A percentile compares a stretch with the other conserved stretches of the same genome.
These are phyloP conservation scores for Dactylellina leptospora DNA, from an alignment of 2,329 filamentous ascomycete species.

Conservation along the genomic window DNA sequence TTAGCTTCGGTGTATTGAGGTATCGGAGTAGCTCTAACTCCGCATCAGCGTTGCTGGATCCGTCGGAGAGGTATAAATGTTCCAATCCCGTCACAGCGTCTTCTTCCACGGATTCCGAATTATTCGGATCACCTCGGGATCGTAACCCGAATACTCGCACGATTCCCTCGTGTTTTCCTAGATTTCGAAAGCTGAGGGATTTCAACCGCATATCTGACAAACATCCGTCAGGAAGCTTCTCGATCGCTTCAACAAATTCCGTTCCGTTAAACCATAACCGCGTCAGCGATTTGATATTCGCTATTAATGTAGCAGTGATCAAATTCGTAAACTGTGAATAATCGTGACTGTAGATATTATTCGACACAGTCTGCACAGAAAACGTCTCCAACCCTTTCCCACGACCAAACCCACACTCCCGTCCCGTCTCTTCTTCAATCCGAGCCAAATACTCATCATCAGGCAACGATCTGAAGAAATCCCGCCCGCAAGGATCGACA, in stretches of 20 bases:
- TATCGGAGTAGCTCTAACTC: slow-evolving; percentile 13
- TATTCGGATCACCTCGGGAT: neutral
- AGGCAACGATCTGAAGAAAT: slow-evolving; percentile 9
- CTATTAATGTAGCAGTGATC: neutral
- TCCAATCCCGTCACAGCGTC: slow-evolving; percentile 21
- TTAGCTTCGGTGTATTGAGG: slow-evolving; percentile 21
- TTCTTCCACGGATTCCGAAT: neutral
- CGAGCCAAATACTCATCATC: slow-evolving; percentile 29
- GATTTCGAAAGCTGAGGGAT: slow-evolving; percentile 26
- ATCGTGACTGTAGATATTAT: neutral
- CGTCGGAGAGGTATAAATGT: slow-evolving; percentile 26
- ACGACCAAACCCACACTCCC: neutral
- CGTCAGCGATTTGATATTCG: slow-evolving; percentile 12
- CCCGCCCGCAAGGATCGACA: slow-evolving; percentile 10
- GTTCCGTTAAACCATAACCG: slow-evolving; percentile 34
- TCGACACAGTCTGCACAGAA: slow-evolving; percentile 20
- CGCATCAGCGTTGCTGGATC: neutral
- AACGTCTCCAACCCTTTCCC: slow-evolving; percentile 15
- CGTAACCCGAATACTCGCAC: slow-evolving; percentile 27
- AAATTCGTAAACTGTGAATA: slow-evolving; percentile 11
- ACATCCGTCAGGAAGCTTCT: slow-evolving; percentile 5
- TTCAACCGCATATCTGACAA: slow-evolving; percentile 19
- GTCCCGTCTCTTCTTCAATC: neutral
- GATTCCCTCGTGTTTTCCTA: slow-evolving; percentile 1
- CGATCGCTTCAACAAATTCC: slow-evolving; percentile 9